Evolutionary conservation across 2,329 filamentous ascomycete species (phyloP), one percentile per base, ranked within the genome.

Genomic region (Sphaerulina populicola): DNA sequence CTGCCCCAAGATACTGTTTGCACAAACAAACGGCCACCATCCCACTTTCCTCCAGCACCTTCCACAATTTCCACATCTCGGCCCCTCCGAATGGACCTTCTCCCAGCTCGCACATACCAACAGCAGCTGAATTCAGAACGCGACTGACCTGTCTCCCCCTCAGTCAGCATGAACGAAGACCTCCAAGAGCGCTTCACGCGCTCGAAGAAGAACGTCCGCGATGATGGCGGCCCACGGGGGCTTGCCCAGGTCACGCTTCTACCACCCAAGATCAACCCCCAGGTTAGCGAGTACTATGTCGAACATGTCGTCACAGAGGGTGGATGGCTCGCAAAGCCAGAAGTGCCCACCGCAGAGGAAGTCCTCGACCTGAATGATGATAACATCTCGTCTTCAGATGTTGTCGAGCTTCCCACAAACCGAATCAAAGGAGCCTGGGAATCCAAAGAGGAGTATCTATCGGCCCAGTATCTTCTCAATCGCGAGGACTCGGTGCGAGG

Each of bases 401-500:
- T 57, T 18, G 49, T 54, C 2, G 54, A 56, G 12, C 36, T 60
- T 6, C 56, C 40, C 6, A 50, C 59, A 0, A 88, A 88, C 59
- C 71, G 71, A 6, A 71, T 82, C 15, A 56, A 76, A 0, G 72
- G 73, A 0, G 71, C 81, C 0, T 91, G 83, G 74, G 56, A 68
- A 0, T 79, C 74, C 4, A 83, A 79, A 57, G 74, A 80, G 1
- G 72, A 75, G 0, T 95, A 94, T 52, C 72, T 95, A 0, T 72
- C 79, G 30, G 77, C 80, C 0, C 86, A 94, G 44, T 94, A 93
- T 63, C 73, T 80, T 2, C 76, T 95, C 1, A 74, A 88, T 6
- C 77, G 89, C 2, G 85, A 88, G 62, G 88, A 95, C 63, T 79
- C 81, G 0, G 72, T 86, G 2, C 78, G 84, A 10, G 77, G 82